These are phyloP conservation scores for Epichloe gansuensis DNA, from an alignment of 2,329 filamentous ascomycete genomes.

Conservation along the genomic window DNA sequence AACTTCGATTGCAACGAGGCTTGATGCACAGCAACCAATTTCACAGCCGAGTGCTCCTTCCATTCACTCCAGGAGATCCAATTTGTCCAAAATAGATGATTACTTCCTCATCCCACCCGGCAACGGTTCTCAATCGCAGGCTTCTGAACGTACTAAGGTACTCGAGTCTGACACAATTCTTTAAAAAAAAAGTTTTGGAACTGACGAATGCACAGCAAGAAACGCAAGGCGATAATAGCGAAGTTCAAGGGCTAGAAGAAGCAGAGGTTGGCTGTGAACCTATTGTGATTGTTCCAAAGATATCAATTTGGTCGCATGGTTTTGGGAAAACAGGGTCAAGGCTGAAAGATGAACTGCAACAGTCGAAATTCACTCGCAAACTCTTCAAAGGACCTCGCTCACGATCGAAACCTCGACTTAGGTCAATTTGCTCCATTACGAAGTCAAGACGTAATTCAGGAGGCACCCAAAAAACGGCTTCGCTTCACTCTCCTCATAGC, in stretches of 20 bases:
- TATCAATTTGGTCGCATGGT: slow-evolving; percentile 9
- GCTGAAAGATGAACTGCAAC: slow-evolving; percentile 20
- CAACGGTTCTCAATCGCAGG: background rate
- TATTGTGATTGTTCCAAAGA: slow-evolving; percentile 4
- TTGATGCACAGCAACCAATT: background rate
- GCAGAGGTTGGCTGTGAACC: background rate
- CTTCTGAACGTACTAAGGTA: background rate
- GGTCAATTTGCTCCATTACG: slow-evolving; percentile 24
- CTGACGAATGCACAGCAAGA: background rate
- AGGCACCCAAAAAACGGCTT: background rate
- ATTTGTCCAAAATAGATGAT: background rate
- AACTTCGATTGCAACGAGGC: background rate
- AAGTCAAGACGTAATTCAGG: slow-evolving; percentile 13
- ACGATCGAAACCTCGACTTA: slow-evolving; percentile 24
- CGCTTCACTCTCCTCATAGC: background rate
- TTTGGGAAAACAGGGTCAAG: slow-evolving; percentile 14
- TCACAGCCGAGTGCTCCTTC: background rate
- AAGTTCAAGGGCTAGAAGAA: background rate
- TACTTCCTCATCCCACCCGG: background rate
- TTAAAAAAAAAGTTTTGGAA: background rate
- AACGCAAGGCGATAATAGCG: background rate
- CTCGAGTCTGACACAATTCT: background rate
- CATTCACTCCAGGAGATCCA: background rate
- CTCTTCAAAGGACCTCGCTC: slow-evolving; percentile 29
- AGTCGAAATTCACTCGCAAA: slow-evolving; percentile 19